A percentile compares a stretch with the other conserved stretches of the same genome.
Evolutionary conservation across 768 basidiomycete species (phyloP).

Genomic region (Brasilioporus rufonigricans): DNA sequence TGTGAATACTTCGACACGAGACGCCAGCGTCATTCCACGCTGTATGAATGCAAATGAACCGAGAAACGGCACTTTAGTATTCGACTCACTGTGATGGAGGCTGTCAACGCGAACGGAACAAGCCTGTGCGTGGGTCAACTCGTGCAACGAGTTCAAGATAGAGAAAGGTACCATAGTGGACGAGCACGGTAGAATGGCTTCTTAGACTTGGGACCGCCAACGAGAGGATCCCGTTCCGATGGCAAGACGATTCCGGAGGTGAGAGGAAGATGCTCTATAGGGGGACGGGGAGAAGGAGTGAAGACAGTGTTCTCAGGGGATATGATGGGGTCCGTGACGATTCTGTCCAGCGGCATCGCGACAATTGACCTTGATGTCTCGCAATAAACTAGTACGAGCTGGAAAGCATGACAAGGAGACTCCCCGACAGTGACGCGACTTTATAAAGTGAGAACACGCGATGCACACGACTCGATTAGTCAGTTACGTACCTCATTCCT

Average conservation of each 20-base stretch:
- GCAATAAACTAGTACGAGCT: neutral
- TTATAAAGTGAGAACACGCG: slow-evolving; percentile 26
- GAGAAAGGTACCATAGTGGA: slow-evolving; percentile 41
- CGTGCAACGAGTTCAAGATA: neutral
- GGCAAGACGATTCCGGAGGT: slow-evolving; percentile 12
- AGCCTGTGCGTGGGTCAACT: slow-evolving; percentile 46
- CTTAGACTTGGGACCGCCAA: slow-evolving; percentile 27
- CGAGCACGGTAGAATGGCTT: slow-evolving; percentile 52
- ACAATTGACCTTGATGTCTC: neutral
- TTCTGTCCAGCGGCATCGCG: slow-evolving; percentile 31
- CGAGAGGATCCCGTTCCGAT: slow-evolving; percentile 34
- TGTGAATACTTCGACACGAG: slow-evolving; percentile 78
- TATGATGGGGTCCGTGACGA: slow-evolving; percentile 33
- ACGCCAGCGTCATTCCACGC: slow-evolving; percentile 79
- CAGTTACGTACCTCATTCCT: slow-evolving; percentile 22
- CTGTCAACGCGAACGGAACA: slow-evolving; percentile 64
- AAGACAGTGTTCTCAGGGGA: slow-evolving; percentile 33
- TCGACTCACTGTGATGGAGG: slow-evolving; percentile 61
- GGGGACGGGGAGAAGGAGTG: slow-evolving; percentile 22
- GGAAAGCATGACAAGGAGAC: slow-evolving; percentile 9
- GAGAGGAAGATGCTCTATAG: slow-evolving; percentile 19
- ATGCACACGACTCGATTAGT: slow-evolving; percentile 17
- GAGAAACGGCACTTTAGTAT: neutral
- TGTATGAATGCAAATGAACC: slow-evolving; percentile 29
- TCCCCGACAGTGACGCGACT: slow-evolving; percentile 4